phyloP scores from a whole-genome alignment of 2,329 filamentous ascomycete species.

The Monosporascus ibericus region DNA sequence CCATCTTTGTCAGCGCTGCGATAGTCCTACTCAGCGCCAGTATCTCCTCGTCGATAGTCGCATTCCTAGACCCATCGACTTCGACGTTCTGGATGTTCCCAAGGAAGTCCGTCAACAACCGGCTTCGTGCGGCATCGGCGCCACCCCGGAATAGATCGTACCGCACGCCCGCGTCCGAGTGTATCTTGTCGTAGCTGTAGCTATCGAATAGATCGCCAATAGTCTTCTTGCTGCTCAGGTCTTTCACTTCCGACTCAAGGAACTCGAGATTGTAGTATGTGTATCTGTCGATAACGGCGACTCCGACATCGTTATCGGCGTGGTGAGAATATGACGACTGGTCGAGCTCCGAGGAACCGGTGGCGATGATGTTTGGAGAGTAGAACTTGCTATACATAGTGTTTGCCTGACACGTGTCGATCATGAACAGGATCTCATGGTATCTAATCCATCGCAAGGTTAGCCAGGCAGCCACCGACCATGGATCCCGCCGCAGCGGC shows the following conservation, averaged over 20 bases:
- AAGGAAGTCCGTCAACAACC: conserved; percentile 93
- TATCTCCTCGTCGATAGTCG: conserved; percentile 65
- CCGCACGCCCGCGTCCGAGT: conserved; percentile 82
- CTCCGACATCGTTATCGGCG: conserved; percentile 94
- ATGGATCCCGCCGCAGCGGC: not conserved
- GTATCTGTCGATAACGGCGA: conserved; percentile 96
- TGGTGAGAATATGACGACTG: conserved; percentile 97
- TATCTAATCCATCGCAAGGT: conserved; percentile 48
- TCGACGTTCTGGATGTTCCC: conserved; percentile 98
- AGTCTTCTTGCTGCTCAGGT: conserved; percentile 80
- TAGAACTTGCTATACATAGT: conserved; percentile 99
- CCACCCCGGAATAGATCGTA: conserved; percentile 94
- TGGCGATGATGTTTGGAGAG: conserved; percentile 95
- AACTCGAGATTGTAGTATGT: conserved; percentile 99
- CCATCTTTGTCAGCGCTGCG: conserved; percentile 43
- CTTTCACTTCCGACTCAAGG: conserved; percentile 81
- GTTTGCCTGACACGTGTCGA: conserved; percentile 98
- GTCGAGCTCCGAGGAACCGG: conserved; percentile 91
- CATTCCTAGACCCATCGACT: conserved; percentile 59
- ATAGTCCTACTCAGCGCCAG: conserved; percentile 67
- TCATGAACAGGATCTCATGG: conserved; percentile 98
- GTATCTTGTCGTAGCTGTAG: conserved; percentile 91
- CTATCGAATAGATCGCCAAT: conserved; percentile 93
- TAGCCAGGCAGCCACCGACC: not conserved
- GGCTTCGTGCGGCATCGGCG: conserved; percentile 66